A percentile compares a stretch with the other conserved stretches of the same genome.
These are phyloP conservation scores for Aquanectria penicillioides DNA, from an alignment of 2,329 filamentous ascomycete genomes.

Conservation along the genomic window DNA sequence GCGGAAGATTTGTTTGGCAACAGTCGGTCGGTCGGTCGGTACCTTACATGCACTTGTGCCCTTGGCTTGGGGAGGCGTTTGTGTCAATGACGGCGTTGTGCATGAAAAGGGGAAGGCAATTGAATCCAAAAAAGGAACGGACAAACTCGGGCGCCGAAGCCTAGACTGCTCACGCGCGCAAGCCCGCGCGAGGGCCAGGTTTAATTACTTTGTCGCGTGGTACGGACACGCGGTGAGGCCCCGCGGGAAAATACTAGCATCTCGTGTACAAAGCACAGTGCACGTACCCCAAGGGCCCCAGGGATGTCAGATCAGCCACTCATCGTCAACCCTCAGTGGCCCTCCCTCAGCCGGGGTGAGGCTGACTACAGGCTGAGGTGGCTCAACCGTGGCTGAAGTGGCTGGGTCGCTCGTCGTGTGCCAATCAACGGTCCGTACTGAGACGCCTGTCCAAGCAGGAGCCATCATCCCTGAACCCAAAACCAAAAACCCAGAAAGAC, in stretches of 20 bases:
- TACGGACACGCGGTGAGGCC: slow-evolving; percentile 6
- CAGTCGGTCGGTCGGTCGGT: neutral
- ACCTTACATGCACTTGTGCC: neutral
- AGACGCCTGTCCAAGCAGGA: slow-evolving; percentile 2
- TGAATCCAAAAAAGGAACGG: neutral
- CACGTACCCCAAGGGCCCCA: neutral
- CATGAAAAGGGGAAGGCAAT: slow-evolving; percentile 9
- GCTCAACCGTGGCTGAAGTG: slow-evolving; percentile 28
- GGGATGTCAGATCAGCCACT: slow-evolving; percentile 6
- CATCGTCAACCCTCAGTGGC: neutral
- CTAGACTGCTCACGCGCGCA: neutral
- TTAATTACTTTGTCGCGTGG: slow-evolving; percentile 21
- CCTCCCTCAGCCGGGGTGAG: neutral
- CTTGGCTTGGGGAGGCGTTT: neutral
- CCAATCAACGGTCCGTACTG: slow-evolving; percentile 27
- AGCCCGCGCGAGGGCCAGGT: neutral
- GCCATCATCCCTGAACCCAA: slow-evolving; percentile 42
- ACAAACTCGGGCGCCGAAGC: slow-evolving; percentile 6
- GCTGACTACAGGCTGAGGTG: slow-evolving; percentile 4
- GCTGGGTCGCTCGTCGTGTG: slow-evolving; percentile 28
- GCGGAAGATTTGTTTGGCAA: slow-evolving; percentile 1
- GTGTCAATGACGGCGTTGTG: neutral
- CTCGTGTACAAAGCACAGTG: slow-evolving; percentile 5
- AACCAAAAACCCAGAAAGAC: slow-evolving; percentile 29
- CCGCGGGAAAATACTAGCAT: slow-evolving; percentile 14